Evolutionary conservation across 768 basidiomycete species (phyloP).

Genomic region (Piloderma croceum): DNA sequence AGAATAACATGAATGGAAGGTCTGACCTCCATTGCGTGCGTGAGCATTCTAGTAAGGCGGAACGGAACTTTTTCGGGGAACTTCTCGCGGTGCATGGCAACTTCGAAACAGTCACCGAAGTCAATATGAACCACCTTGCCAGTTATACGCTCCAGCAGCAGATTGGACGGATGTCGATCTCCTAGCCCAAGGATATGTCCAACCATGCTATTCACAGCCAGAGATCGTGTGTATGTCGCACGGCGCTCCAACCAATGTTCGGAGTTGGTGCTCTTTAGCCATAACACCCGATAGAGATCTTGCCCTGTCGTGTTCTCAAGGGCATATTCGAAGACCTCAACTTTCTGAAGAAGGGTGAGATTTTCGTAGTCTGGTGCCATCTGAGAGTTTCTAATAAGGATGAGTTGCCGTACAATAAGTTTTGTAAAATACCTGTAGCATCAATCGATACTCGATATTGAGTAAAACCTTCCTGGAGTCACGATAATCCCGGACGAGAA

Average conservation of each 20-base stretch:
- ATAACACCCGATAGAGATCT: constrained; percentile 92
- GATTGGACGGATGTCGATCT: constrained; percentile 96
- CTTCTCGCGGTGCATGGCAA: constrained; percentile 96
- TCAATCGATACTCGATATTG: constrained; percentile 97
- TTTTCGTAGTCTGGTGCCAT: constrained; percentile 99
- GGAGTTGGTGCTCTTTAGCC: constrained; percentile 92
- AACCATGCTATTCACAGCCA: constrained; percentile 97
- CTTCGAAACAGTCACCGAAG: constrained; percentile 97
- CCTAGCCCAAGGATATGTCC: constrained; percentile 96
- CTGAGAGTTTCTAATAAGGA: constrained; percentile 34
- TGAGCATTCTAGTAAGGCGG: constrained; percentile 96
- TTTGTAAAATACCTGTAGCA: constrained; percentile 71
- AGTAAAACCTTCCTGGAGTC: constrained; percentile 94
- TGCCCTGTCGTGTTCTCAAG: constrained; percentile 98
- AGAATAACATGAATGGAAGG: neutral
- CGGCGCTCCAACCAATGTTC: constrained; percentile 98
- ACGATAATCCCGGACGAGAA: constrained; percentile 92
- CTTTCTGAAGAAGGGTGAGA: constrained; percentile 89
- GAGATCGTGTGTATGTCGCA: constrained; percentile 90
- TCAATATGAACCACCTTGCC: constrained; percentile 97
- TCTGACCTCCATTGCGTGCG: constrained; percentile 96
- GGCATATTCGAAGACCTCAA: constrained; percentile 98
- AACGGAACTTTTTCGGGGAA: constrained; percentile 99
- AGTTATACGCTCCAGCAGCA: constrained; percentile 84
- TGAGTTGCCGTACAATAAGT: neutral